A percentile compares a stretch with the other conserved stretches of the same genome.
These are phyloP conservation scores for Nigrospora oryzae DNA, from an alignment of 2,329 filamentous ascomycete genomes.

Conservation along the genomic window DNA sequence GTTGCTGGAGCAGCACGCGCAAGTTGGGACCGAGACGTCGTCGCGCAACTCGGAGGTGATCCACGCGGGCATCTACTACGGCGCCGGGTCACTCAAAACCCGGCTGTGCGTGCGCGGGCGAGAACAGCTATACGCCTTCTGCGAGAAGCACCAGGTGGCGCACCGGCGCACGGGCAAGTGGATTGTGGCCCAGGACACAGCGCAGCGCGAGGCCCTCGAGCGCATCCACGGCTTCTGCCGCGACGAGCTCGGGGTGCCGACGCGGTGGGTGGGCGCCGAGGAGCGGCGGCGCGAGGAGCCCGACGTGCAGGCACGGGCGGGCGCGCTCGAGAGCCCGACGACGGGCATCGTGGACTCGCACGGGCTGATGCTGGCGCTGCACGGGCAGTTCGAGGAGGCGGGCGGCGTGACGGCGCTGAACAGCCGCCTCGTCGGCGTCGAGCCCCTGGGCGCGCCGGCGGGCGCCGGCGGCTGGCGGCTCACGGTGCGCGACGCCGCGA, in stretches of 20 bases:
- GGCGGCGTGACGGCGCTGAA: constrained; percentile 69
- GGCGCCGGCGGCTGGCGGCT: constrained; percentile 64
- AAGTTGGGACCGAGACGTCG: constrained; percentile 76
- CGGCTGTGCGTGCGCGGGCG: constrained; percentile 72
- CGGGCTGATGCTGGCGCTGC: constrained; percentile 70
- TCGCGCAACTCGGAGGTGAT: constrained; percentile 94
- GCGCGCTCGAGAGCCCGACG: constrained; percentile 72
- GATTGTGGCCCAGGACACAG: constrained; percentile 79
- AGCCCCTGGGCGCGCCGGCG: constrained; percentile 30
- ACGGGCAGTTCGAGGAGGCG: constrained; percentile 65
- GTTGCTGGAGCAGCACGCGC: constrained; percentile 70
- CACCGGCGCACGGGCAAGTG: constrained; percentile 79
- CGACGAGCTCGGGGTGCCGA: constrained; percentile 48
- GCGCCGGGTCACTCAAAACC: constrained; percentile 67
- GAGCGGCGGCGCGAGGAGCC: constrained; percentile 65
- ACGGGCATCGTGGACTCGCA: constrained; percentile 92
- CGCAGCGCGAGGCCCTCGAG: constrained; percentile 57
- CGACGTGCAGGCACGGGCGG: constrained; percentile 60
- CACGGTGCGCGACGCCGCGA: constrained; percentile 35
- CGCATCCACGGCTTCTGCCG: constrained; percentile 37
- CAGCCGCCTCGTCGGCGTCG: constrained; percentile 55
- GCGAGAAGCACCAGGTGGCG: constrained; percentile 56
- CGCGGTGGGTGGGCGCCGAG: constrained; percentile 54
- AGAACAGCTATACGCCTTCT: constrained; percentile 71
- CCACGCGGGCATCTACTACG: constrained; percentile 92